Evolutionary conservation across 139 green algal genomes (phyloP).

Genomic region (Pedinophyceae sp.): DNA sequence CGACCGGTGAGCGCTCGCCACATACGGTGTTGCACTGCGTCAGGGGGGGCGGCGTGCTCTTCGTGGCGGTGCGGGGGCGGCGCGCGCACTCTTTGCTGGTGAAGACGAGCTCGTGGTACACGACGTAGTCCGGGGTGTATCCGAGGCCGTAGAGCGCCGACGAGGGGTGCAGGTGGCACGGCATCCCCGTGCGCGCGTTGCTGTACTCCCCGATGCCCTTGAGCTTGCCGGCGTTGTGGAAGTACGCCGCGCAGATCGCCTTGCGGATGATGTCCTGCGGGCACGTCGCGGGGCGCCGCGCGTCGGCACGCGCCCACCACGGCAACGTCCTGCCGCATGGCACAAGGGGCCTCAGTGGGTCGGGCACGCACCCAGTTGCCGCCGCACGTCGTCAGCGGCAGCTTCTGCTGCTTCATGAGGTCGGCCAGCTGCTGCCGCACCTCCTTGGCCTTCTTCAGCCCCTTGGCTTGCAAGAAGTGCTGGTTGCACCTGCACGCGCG

Average conservation of each 20-base stretch:
- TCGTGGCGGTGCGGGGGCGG: too few relatives aligned
- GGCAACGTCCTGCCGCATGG: too few relatives aligned
- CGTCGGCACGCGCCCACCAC: too few relatives aligned
- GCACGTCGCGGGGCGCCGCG: too few relatives aligned
- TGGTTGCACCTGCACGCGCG: too few relatives aligned
- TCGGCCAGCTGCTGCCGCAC: slow-evolving; percentile 79
- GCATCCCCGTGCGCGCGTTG: slow-evolving; percentile 71
- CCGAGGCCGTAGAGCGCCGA: slow-evolving; percentile 84
- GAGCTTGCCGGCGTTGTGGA: slow-evolving; percentile 86
- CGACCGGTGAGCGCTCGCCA: too few relatives aligned
- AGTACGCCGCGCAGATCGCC: slow-evolving; percentile 93
- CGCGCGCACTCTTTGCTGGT: neutral
- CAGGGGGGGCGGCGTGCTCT: too few relatives aligned
- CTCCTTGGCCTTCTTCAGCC: slow-evolving; percentile 73
- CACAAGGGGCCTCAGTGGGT: too few relatives aligned
- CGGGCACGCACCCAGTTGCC: too few relatives aligned
- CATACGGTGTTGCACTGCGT: too few relatives aligned
- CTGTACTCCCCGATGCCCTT: slow-evolving; percentile 90
- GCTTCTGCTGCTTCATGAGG: slow-evolving; percentile 86
- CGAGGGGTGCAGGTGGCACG: slow-evolving; percentile 76
- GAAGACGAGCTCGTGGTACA: slow-evolving; percentile 92
- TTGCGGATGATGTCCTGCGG: slow-evolving; percentile 87
- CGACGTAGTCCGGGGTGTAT: slow-evolving; percentile 93
- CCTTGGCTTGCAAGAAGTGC: slow-evolving; percentile 92
- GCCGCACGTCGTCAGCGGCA: slow-evolving; percentile 42